Base-by-base conservation (phyloP, 2,329 filamentous ascomycete species). In the Daldinia sp. region DNA sequence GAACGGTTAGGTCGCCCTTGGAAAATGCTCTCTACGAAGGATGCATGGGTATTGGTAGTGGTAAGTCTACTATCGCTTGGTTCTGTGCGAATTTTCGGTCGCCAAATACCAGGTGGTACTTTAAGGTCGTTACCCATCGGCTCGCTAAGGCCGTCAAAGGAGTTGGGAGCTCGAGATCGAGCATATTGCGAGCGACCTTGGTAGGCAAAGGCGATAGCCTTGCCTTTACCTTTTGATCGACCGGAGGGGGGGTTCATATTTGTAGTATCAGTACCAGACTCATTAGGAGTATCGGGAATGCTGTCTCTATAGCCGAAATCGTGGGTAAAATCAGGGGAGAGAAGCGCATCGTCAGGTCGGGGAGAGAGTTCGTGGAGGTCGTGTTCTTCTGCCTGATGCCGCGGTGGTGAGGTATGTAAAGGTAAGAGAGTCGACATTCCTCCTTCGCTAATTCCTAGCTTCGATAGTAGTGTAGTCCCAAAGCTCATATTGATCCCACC, bases 361-460 rank as follows among this genome's bases (percentile, higher is more conserved):
- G 77, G 77, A 50, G 75, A 77, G 18, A 79, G 70, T 37, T 78
- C 75, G 54, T 70, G 68, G 30, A 79, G 75, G 23, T 76, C 72
- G 67, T 77, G 76, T 23, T 78, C 75, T 54, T 75, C 69, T 15
- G 70, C 67, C 20, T 58, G 60, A 26, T 46, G 68, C 23, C 55
- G 71, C 26, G 70, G 68, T 13, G 73, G 67, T 5, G 73, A 74
- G 13, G 56, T 71, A 60, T 72, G 71, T 41, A 71, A 65, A 41
- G 74, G 70, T 18, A 74, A 56, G 30, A 73, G 55, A 67, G 70
- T 70, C 58, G 72, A 68, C 74, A 74, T 74, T 23, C 64, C 61
- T 30, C 69, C 63, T 42, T 74, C 71, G 30, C 71, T 69, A 35
- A 75, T 63, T 20, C 75, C 69, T n/a, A 77, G 56, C 54, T 74